A percentile compares a stretch with the other conserved stretches of the same genome.
phyloP scores from a whole-genome alignment of 2,329 filamentous ascomycete genomes.

The Trichoderma pleuroti region DNA sequence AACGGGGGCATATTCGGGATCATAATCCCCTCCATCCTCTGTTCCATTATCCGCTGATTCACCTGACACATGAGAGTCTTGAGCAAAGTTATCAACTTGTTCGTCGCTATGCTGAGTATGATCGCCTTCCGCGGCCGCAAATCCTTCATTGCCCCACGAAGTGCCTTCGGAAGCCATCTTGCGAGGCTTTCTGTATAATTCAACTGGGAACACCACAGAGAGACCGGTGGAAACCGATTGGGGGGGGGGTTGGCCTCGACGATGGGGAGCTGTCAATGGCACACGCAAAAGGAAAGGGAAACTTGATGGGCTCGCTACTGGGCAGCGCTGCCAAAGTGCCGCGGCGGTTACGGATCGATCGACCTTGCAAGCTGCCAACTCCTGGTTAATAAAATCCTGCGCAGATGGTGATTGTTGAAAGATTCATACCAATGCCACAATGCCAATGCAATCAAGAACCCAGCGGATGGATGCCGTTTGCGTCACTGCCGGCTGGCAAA shows the following conservation, averaged over 20 bases:
- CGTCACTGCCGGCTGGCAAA: background rate
- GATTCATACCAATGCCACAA: background rate
- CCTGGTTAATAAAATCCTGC: background rate
- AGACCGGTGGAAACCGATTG: background rate
- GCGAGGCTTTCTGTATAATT: slow-evolving; percentile 18
- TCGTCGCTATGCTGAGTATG: slow-evolving; percentile 54
- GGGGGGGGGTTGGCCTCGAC: background rate
- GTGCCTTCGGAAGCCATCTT: slow-evolving; percentile 38
- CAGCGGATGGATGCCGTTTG: background rate
- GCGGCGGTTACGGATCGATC: slow-evolving; percentile 3
- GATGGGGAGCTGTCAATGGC: background rate
- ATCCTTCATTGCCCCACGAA: slow-evolving; percentile 52
- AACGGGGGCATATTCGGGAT: slow-evolving; percentile 53
- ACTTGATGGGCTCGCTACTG: background rate
- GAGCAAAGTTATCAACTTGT: slow-evolving; percentile 50
- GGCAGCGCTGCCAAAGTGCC: background rate
- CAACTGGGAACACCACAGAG: slow-evolving; percentile 7
- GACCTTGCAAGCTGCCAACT: background rate
- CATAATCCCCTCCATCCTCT: slow-evolving; percentile 56
- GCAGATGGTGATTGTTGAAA: background rate
- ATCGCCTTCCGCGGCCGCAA: slow-evolving; percentile 54
- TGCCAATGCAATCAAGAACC: background rate
- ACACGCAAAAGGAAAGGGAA: background rate
- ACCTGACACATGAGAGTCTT: slow-evolving; percentile 47
- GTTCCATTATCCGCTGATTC: slow-evolving; percentile 46